Evolutionary conservation across 2,329 filamentous ascomycete species (phyloP), one percentile per base, ranked within the genome.

Genomic region (Diaporthe destruens): DNA sequence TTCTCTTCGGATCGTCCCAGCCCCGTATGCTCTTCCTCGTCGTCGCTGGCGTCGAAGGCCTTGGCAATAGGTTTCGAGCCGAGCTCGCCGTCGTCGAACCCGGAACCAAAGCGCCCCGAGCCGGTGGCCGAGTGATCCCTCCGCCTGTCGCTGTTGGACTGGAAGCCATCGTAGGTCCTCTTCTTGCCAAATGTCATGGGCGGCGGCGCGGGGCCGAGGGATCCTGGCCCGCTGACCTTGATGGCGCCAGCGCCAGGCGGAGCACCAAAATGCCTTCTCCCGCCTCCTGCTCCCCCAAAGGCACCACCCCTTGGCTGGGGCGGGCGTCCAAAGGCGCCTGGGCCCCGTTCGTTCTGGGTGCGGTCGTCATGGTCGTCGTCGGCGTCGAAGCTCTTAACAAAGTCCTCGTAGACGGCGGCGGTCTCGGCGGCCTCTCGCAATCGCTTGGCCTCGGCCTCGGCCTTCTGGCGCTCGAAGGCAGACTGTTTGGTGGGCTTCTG

Each of bases 381-480:
- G 74, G 88, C 85, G 56, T 91, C 91, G 77, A 94, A 93, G 71
- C 88, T 94, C 82, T 96, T 96, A 71, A 96, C 90, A 76, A 98
- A 98, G 76, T 96, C 94, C 77, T 94, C 91, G 81, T 95, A 93
- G 0, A 95, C 94, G 32, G 94, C 94, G 29, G 93, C 94, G 8
- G 94, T 97, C 83, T 98, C 95, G 76, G 92, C 94, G 78, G 92
- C 93, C 82, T 97, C 95, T 76, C 94, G 89, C 77, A 90, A 88
- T 73, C 93, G 91, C 84, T 98, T 98, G 32, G 94, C 94, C 85
- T 97, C 94, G 71, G 93, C 94, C 80, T 97, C 94, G 73, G 94
- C 94, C 81, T 93, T 94, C 81, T 97, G 93, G 77, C 92, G 92
- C 84, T 98, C 95, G 80, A 97, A 98, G 34, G 93, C 88, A 25